A percentile compares a stretch with the other conserved stretches of the same genome.
Evolutionary conservation across 768 basidiomycete genomes (phyloP).

Genomic region (Hemileccinum rubropunctum): DNA sequence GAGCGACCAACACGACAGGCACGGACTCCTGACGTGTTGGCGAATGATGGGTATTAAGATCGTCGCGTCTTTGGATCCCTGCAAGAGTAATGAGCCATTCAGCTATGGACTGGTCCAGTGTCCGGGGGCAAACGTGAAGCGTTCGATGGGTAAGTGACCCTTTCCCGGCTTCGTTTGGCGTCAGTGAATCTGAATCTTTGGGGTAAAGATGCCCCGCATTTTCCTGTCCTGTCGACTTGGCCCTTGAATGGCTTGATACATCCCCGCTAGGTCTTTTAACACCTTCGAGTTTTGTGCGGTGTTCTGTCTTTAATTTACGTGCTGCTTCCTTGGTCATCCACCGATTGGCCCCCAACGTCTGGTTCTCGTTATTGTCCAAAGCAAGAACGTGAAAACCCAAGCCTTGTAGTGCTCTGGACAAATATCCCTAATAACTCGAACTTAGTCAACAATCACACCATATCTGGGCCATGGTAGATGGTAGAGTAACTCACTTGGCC

Average conservation of each 20-base stretch:
- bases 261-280: background rate
- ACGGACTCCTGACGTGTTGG: slow-evolving; percentile 7
- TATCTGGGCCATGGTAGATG: background rate
- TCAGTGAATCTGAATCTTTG: slow-evolving; percentile 3
- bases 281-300: slow-evolving; percentile 3
- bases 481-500: slow-evolving; percentile 50
- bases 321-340: slow-evolving; percentile 34
- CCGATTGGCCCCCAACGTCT: slow-evolving; percentile 55
- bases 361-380: slow-evolving; percentile 58
- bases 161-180: background rate
- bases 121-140: slow-evolving; percentile 48
- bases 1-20: slow-evolving; percentile 61
- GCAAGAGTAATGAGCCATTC: slow-evolving; percentile 46
- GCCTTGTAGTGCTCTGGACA: slow-evolving; percentile 49
- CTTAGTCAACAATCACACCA: background rate
- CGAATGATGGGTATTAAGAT: background rate
- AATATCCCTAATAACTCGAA: slow-evolving; percentile 47
- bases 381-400: slow-evolving; percentile 54
- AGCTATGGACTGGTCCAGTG: slow-evolving; percentile 45
- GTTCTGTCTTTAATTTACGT: slow-evolving; percentile 16
- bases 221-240: background rate
- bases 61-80: background rate
- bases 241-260: background rate
- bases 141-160: slow-evolving; percentile 55
- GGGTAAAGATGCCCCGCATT: background rate